Conservation (phyloP, 768 basidiomycete genomes). For the Hypsizygus marmoreus region DNA sequence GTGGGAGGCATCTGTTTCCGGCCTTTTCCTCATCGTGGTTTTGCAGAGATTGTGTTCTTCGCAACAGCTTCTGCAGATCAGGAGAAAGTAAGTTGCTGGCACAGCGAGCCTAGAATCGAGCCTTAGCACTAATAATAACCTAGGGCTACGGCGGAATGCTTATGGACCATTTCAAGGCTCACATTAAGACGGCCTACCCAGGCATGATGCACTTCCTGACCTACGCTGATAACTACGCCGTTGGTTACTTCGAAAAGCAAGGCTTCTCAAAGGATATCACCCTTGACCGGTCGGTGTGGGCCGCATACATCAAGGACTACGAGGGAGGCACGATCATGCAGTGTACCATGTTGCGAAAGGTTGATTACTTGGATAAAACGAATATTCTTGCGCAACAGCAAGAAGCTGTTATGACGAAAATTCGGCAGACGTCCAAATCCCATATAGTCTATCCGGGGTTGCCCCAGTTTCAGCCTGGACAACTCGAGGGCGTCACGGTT, state of each 20-base stretch:
- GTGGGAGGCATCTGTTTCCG: slow-evolving; percentile 98
- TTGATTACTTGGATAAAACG: slow-evolving; percentile 84
- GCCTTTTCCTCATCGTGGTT: slow-evolving; percentile 91
- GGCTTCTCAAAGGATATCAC: slow-evolving; percentile 98
- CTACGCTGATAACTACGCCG: slow-evolving; percentile 98
- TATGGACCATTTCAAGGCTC: slow-evolving; percentile 98
- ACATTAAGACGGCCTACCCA: slow-evolving; percentile 81
- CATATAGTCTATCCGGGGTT: slow-evolving; percentile 84
- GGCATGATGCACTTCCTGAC: slow-evolving; percentile 94
- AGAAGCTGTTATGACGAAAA: slow-evolving; percentile 87
- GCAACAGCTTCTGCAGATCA: slow-evolving; percentile 96
- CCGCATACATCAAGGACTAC: slow-evolving; percentile 99
- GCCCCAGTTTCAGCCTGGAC: slow-evolving; percentile 68
- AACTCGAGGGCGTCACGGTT: slow-evolving; percentile 49
- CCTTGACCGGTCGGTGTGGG: slow-evolving; percentile 89
- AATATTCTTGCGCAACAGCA: slow-evolving; percentile 79
- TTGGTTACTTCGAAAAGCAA: slow-evolving; percentile 99
- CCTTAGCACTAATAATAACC: not conserved
- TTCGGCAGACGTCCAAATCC: slow-evolving; percentile 82
- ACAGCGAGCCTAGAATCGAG: not conserved
- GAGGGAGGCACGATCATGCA: slow-evolving; percentile 99
- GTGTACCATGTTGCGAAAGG: slow-evolving; percentile 91
- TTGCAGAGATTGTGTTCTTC: slow-evolving; percentile 99
- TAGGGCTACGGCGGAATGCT: slow-evolving; percentile 98
- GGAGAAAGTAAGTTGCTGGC: slow-evolving; percentile 71